These are phyloP conservation scores for Saksenaea oblongispora DNA, from an alignment of 371 early-diverging fungal species.

Conservation along the genomic window DNA sequence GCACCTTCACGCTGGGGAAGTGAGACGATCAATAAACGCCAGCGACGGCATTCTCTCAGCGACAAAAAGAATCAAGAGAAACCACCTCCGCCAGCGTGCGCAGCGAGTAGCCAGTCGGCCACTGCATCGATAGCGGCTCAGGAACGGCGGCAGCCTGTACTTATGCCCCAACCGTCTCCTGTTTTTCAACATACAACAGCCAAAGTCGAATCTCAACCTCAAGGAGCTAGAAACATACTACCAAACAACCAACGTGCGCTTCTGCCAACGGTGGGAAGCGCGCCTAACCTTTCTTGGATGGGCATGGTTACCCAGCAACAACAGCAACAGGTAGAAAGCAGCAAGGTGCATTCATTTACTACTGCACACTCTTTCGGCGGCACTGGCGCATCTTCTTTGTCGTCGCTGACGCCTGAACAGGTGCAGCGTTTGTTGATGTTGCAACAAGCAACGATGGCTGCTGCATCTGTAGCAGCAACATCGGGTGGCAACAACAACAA, in stretches of 20 bases:
- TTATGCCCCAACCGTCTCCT: background rate
- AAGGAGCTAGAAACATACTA: conserved; percentile 10
- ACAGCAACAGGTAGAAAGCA: background rate
- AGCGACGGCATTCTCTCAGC: conserved; percentile 37
- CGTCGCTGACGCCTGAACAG: conserved; percentile 24
- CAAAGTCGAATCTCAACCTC: background rate
- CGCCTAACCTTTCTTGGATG: conserved; percentile 27
- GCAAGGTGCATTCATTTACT: background rate
- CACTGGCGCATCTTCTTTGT: conserved; percentile 8
- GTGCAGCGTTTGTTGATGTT: conserved; percentile 20
- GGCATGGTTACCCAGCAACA: conserved; percentile 18
- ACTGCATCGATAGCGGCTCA: background rate
- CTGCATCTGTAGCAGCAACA: background rate
- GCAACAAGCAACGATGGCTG: conserved; percentile 17
- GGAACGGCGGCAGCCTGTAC: background rate
- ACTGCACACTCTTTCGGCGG: conserved; percentile 5
- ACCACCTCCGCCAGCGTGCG: conserved; percentile 8
- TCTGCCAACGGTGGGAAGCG: conserved; percentile 23
- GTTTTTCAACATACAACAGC: conserved; percentile 3
- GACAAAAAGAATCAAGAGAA: conserved; percentile 22
- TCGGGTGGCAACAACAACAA: background rate
- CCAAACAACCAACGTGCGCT: conserved; percentile 17
- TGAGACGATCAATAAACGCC: conserved; percentile 33
- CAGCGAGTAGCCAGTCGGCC: background rate
- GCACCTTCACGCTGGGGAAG: conserved; percentile 30